These are phyloP conservation scores for Tuber melanosporum DNA, from an alignment of 495 filamentous ascomycete species.

Conservation along the genomic window DNA sequence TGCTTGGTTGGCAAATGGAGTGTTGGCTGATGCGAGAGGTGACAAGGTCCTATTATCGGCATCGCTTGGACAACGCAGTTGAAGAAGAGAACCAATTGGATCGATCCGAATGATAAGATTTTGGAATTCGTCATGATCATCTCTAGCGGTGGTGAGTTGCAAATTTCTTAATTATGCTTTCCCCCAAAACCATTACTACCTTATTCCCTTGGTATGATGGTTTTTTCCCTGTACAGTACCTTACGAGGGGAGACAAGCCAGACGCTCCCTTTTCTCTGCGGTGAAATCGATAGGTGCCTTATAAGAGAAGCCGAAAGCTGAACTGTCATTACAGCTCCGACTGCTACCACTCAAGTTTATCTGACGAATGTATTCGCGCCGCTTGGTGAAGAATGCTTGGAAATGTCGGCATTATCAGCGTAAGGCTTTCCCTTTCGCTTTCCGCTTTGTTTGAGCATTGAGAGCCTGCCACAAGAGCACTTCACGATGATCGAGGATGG, in stretches of 20 bases:
- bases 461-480: background rate
- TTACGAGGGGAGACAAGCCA: background rate
- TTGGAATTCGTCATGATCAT: slow-evolving; percentile 37
- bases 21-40: background rate
- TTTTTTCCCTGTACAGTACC: background rate
- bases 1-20: background rate
- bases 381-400: slow-evolving; percentile 35
- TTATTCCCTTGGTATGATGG: background rate
- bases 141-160: slow-evolving; percentile 34
- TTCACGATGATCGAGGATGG: slow-evolving; percentile 5
- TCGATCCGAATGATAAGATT: slow-evolving; percentile 34
- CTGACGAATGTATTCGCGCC: slow-evolving; percentile 40
- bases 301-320: slow-evolving; percentile 3
- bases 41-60: slow-evolving; percentile 39
- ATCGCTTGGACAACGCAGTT: slow-evolving; percentile 36
- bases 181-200: background rate
- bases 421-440: slow-evolving; percentile 14
- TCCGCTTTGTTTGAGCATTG: background rate
- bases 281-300: background rate
- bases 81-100: slow-evolving; percentile 22
- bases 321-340: slow-evolving; percentile 27
- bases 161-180: background rate
- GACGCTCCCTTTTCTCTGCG: background rate
- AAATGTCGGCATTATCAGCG: slow-evolving; percentile 40
- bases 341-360: slow-evolving; percentile 39